Evolutionary conservation across 805 yeast species (phyloP).

Genomic region (Komagataella kurtzmanii): DNA sequence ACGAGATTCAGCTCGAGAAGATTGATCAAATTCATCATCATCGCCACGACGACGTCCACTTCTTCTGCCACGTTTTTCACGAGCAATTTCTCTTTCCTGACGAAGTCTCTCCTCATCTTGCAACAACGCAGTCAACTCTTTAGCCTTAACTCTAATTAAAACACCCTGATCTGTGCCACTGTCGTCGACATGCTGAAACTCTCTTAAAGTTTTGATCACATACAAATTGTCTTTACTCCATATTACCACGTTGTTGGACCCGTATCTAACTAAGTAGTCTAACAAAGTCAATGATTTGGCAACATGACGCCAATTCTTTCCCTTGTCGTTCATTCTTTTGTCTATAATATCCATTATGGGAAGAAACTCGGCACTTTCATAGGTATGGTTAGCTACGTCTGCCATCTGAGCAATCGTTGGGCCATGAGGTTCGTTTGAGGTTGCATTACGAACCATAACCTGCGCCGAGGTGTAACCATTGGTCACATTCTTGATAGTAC

Average conservation of each 20-base stretch:
- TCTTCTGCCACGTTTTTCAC: constrained; percentile 14
- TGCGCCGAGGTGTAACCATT: constrained; percentile 84
- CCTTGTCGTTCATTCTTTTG: constrained; percentile 85
- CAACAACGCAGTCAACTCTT: constrained; percentile 69
- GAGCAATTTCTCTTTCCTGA: constrained; percentile 43
- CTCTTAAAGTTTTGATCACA: constrained; percentile 79
- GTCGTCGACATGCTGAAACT: constrained; percentile 75
- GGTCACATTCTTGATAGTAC: constrained; percentile 79
- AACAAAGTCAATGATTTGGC: constrained; percentile 84
- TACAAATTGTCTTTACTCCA: constrained; percentile 90
- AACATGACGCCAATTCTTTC: constrained; percentile 94
- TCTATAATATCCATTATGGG: constrained; percentile 93
- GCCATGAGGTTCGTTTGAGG: constrained; percentile 76
- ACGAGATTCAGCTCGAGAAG: background rate
- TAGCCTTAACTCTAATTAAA: constrained; percentile 78
- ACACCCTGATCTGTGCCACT: constrained; percentile 77
- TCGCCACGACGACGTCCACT: constrained; percentile 16
- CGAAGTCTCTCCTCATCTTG: constrained; percentile 71
- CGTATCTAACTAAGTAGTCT: constrained; percentile 75
- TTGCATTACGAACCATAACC: constrained; percentile 80
- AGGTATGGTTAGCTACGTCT: constrained; percentile 66
- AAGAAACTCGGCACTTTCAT: constrained; percentile 57
- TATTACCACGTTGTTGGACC: constrained; percentile 76
- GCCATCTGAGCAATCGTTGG: constrained; percentile 78
- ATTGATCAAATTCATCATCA: background rate